Percentiles rank a stretch among this genome's conserved stretches.
These are phyloP conservation scores for Daldinia vernicosa DNA, from an alignment of 495 filamentous ascomycete genomes.

Conservation along the genomic window DNA sequence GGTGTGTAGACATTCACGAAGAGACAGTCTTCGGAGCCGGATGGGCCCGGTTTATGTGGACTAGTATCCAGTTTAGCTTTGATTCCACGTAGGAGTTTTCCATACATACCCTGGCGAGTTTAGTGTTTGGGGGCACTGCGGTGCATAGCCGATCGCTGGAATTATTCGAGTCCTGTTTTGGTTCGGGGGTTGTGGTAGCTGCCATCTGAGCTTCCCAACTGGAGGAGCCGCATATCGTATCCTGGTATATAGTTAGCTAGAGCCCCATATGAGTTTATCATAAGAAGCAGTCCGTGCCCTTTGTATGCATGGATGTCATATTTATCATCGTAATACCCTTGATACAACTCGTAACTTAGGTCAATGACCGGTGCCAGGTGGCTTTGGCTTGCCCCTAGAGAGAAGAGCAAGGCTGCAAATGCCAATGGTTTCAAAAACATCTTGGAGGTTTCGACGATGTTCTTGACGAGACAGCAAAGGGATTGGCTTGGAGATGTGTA, in stretches of 20 bases:
- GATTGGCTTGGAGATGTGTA: neutral
- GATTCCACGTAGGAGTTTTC: neutral
- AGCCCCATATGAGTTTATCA: neutral
- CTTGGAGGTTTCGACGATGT: no score
- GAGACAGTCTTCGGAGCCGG: slow-evolving; percentile 53
- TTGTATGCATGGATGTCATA: slow-evolving; percentile 40
- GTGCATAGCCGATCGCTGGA: slow-evolving; percentile 33
- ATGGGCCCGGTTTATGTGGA: neutral
- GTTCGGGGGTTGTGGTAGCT: slow-evolving; percentile 41
- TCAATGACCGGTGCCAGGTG: slow-evolving; percentile 41
- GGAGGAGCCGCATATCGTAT: slow-evolving; percentile 49
- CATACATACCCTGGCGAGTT: slow-evolving; percentile 20
- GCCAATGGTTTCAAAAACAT: slow-evolving; percentile 20
- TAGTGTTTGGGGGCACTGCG: slow-evolving; percentile 39
- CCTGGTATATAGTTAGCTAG: slow-evolving; percentile 26
- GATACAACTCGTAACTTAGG: slow-evolving; percentile 45
- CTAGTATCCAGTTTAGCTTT: slow-evolving; percentile 23
- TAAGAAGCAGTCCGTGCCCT: slow-evolving; percentile 25
- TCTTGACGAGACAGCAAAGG: neutral
- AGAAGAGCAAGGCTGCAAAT: neutral
- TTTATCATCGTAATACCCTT: slow-evolving; percentile 43
- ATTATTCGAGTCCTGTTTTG: slow-evolving; percentile 40
- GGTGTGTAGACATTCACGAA: slow-evolving; percentile 56
- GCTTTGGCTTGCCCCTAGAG: slow-evolving; percentile 7
- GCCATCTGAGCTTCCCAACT: slow-evolving; percentile 46